Conservation (phyloP, 2,329 filamentous ascomycete genomes). For the Fusarium coicis region DNA sequence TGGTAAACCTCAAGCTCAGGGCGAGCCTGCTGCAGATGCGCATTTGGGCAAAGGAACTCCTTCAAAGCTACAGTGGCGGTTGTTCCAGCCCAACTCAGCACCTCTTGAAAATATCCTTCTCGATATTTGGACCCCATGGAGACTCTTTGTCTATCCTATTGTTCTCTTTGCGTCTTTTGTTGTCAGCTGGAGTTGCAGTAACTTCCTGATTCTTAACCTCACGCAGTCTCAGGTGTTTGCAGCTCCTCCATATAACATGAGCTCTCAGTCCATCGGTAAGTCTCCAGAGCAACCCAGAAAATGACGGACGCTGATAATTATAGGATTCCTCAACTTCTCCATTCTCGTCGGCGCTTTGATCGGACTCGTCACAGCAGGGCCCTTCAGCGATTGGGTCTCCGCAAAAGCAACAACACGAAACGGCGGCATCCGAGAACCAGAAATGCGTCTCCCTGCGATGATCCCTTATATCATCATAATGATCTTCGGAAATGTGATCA, state of each 20-base stretch:
- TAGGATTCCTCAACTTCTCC: neutral
- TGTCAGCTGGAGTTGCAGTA: slow-evolving; percentile 16
- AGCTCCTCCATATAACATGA: slow-evolving; percentile 3
- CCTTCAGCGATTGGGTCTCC: slow-evolving; percentile 3
- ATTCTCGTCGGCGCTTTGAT: neutral
- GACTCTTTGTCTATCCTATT: neutral
- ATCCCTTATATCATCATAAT: neutral
- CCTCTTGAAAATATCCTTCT: neutral
- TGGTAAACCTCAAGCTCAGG: neutral
- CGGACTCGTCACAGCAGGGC: neutral
- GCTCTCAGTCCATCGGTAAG: neutral
- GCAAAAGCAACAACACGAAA: neutral
- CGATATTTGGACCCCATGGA: slow-evolving; percentile 3
- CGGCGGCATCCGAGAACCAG: neutral
- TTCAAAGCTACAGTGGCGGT: neutral
- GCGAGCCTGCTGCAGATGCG: neutral
- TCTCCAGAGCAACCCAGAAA: too few species aligned
- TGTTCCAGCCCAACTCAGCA: neutral
- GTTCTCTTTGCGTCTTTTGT: slow-evolving; percentile 3
- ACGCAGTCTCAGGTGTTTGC: slow-evolving; percentile 6
- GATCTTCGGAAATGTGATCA: slow-evolving; percentile 1
- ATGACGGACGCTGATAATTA: too few species aligned
- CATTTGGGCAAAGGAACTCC: neutral
- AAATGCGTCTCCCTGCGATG: slow-evolving; percentile 6
- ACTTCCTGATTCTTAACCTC: slow-evolving; percentile 8